These are phyloP conservation scores for Aspergillus persii DNA, from an alignment of 2,329 filamentous ascomycete species.

Conservation along the genomic window DNA sequence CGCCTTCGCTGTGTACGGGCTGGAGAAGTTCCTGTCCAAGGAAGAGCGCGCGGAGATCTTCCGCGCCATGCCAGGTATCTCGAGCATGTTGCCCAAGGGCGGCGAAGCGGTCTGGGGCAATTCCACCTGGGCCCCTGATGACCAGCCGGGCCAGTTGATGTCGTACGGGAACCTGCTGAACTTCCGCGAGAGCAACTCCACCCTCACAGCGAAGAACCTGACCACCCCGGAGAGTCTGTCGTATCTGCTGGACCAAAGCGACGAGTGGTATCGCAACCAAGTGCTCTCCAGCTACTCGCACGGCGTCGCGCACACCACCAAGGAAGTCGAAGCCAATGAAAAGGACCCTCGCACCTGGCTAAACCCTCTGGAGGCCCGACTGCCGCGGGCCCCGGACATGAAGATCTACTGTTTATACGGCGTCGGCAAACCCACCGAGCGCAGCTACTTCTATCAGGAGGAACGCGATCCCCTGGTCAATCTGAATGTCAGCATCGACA, in stretches of 20 bases:
- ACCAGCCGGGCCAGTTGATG: slow-evolving; percentile 67
- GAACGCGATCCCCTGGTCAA: slow-evolving; percentile 65
- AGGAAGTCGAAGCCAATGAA: slow-evolving; percentile 80
- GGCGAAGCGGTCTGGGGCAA: slow-evolving; percentile 96
- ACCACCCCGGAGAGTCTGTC: slow-evolving; percentile 75
- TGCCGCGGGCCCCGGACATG: slow-evolving; percentile 81
- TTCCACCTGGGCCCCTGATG: slow-evolving; percentile 81
- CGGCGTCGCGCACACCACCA: slow-evolving; percentile 75
- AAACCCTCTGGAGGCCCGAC: slow-evolving; percentile 87
- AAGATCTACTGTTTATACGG: slow-evolving; percentile 98
- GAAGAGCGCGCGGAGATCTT: slow-evolving; percentile 92
- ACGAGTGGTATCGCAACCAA: slow-evolving; percentile 80
- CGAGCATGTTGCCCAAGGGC: slow-evolving; percentile 93
- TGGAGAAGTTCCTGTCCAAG: slow-evolving; percentile 91
- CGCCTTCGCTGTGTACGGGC: slow-evolving; percentile 90
- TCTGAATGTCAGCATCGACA: slow-evolving; percentile 53
- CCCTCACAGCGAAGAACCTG: slow-evolving; percentile 66
- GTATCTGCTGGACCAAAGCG: slow-evolving; percentile 74
- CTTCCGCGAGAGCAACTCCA: slow-evolving; percentile 68
- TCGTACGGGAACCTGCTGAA: slow-evolving; percentile 82
- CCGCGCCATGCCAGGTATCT: slow-evolving; percentile 93
- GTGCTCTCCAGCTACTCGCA: slow-evolving; percentile 77
- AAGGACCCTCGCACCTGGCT: slow-evolving; percentile 81
- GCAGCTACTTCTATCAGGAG: slow-evolving; percentile 84
- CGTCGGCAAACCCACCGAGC: slow-evolving; percentile 88